phyloP scores from a whole-genome alignment of 139 green algal species.

The Chlamydomonas sphaeroides region DNA sequence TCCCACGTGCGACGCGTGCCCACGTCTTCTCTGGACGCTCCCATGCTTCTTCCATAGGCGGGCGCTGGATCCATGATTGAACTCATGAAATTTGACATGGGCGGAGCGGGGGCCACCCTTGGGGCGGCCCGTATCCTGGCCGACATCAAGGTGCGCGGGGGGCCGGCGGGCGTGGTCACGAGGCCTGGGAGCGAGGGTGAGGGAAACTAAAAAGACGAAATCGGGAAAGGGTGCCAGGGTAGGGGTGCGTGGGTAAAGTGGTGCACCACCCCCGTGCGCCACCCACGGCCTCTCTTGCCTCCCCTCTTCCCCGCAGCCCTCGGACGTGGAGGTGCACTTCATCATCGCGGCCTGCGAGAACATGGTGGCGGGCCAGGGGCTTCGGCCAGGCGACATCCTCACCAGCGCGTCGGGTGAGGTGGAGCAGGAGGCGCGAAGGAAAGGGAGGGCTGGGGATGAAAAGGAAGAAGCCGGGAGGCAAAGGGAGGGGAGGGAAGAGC shows the following conservation, averaged over 20 bases:
- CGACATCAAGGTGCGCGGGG: slow-evolving; percentile 69
- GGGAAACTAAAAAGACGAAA: too few species aligned
- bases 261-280: too few species aligned
- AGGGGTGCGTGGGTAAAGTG: too few species aligned
- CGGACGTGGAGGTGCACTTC: slow-evolving; percentile 89
- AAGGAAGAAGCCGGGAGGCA: background rate
- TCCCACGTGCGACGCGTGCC: too few species aligned
- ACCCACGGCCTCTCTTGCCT: too few species aligned
- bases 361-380: slow-evolving; percentile 83
- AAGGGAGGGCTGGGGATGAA: background rate
- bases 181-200: too few species aligned
- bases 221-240: too few species aligned
- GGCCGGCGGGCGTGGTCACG: background rate
- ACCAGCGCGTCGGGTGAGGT: slow-evolving; percentile 83
- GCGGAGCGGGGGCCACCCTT: slow-evolving; percentile 81
- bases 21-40: too few species aligned
- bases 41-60: slow-evolving; percentile 68
- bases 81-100: slow-evolving; percentile 66
- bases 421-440: background rate
- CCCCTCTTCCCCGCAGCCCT: slow-evolving; percentile 45
- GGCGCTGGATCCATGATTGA: slow-evolving; percentile 67
- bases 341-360: slow-evolving; percentile 97
- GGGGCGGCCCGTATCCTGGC: slow-evolving; percentile 84
- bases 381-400: slow-evolving; percentile 95
- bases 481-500: background rate